A percentile compares a stretch with the other conserved stretches of the same genome.
Evolutionary conservation across 768 basidiomycete genomes (phyloP).

Genomic region (Pleurotus sapidus): DNA sequence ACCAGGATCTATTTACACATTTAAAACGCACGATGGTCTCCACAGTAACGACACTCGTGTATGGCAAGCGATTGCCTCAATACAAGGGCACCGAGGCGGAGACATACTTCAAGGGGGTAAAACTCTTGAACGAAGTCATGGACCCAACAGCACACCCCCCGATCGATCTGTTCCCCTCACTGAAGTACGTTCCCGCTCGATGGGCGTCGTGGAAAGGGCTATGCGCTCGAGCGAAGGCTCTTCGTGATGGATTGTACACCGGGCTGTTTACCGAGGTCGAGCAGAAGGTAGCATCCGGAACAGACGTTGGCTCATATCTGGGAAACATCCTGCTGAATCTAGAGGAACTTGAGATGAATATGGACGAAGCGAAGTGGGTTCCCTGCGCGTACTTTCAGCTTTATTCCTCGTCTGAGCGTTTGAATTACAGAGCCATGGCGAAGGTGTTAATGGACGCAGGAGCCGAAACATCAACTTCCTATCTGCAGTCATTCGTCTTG

Average conservation of each 20-base stretch:
- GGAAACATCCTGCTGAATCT: slow-evolving; percentile 16
- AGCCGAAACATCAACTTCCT: neutral
- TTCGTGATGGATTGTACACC: slow-evolving; percentile 7
- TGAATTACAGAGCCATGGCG: neutral
- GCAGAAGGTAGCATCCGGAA: slow-evolving; percentile 14
- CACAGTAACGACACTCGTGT: slow-evolving; percentile 9
- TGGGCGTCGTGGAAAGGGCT: slow-evolving; percentile 16
- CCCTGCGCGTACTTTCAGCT: neutral
- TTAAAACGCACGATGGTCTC: slow-evolving; percentile 8
- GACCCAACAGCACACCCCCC: slow-evolving; percentile 12
- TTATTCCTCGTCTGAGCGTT: neutral
- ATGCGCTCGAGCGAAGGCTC: neutral
- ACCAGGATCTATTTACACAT: slow-evolving; percentile 7
- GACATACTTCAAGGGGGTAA: slow-evolving; percentile 4
- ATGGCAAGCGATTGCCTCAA: slow-evolving; percentile 8
- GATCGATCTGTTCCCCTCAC: slow-evolving; percentile 12
- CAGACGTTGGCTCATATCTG: slow-evolving; percentile 19
- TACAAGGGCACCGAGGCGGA: slow-evolving; percentile 5
- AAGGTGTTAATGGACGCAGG: neutral
- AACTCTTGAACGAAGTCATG: slow-evolving; percentile 3
- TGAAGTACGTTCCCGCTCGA: slow-evolving; percentile 16
- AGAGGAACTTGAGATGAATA: slow-evolving; percentile 10
- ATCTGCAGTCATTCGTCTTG: slow-evolving; percentile 30
- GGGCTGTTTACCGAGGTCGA: slow-evolving; percentile 5
- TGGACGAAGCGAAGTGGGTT: slow-evolving; percentile 10